Percentiles rank a stretch among this genome's conserved stretches.
Evolutionary conservation across 768 basidiomycete genomes (phyloP).

Genomic region (Podaxis sp.): DNA sequence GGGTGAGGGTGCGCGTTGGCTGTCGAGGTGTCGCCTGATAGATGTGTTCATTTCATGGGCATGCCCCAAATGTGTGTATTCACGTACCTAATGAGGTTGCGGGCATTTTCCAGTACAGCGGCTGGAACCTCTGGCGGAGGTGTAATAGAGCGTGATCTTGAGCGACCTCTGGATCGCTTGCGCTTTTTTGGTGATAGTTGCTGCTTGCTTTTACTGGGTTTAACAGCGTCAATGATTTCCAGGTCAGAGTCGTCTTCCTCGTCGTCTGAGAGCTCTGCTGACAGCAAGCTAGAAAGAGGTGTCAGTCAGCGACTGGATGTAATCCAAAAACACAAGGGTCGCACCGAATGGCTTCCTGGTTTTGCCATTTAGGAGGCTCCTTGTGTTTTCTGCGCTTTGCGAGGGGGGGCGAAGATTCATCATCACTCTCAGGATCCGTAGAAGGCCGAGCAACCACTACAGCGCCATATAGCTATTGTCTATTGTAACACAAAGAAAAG

Average conservation of each 20-base stretch:
- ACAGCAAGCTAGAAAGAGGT: slow-evolving; percentile 34
- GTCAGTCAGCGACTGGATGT: not conserved
- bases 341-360: slow-evolving; percentile 41
- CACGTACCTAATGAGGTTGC: slow-evolving; percentile 59
- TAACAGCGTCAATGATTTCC: slow-evolving; percentile 30
- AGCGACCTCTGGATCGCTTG: slow-evolving; percentile 57
- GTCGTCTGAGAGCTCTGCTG: slow-evolving; percentile 40
- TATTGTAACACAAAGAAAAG: not conserved
- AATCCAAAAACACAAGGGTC: slow-evolving; percentile 16
- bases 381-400: slow-evolving; percentile 42
- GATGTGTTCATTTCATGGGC: slow-evolving; percentile 5
- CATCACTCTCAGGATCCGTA: slow-evolving; percentile 21
- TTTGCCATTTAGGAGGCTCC: slow-evolving; percentile 44
- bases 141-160: slow-evolving; percentile 59
- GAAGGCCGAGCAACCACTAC: not conserved
- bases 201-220: slow-evolving; percentile 31
- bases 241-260: slow-evolving; percentile 50
- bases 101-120: slow-evolving; percentile 55
- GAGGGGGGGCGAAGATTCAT: slow-evolving; percentile 29
- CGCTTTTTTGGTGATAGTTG: slow-evolving; percentile 26
- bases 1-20: slow-evolving; percentile 48
- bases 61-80: not conserved
- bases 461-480: not conserved
- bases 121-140: slow-evolving; percentile 66
- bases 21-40: slow-evolving; percentile 48